A percentile compares a stretch with the other conserved stretches of the same genome.
Conservation (phyloP, 495 filamentous ascomycete genomes). For the Penicillium canariense region DNA sequence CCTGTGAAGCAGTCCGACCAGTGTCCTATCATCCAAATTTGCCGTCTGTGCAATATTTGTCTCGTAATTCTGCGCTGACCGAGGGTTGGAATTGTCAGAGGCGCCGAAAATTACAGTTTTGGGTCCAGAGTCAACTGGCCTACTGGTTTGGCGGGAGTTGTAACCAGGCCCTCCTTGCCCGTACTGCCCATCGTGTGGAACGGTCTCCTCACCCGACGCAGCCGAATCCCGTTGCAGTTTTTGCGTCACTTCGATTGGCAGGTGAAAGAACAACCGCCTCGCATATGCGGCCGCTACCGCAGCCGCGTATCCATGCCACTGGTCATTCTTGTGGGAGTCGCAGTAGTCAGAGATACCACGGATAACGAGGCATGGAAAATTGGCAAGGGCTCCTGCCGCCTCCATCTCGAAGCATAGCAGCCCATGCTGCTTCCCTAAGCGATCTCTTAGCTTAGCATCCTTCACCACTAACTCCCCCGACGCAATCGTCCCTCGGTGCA, state of each 20-base stretch:
- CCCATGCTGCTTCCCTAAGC: conserved; percentile 7
- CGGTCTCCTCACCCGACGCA: no score
- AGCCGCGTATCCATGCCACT: conserved; percentile 16
- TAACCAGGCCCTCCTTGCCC: no score
- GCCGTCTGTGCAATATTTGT: no score
- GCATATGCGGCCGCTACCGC: conserved; percentile 37
- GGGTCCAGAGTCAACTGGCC: no score
- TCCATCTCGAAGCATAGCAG: conserved; percentile 45
- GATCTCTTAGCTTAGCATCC: conserved; percentile 23
- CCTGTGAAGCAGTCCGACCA: no score
- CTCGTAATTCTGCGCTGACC: no score
- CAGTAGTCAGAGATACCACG: conserved; percentile 42
- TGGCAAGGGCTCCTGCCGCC: conserved; percentile 35
- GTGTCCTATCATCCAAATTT: no score
- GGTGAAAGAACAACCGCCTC: conserved; percentile 25
- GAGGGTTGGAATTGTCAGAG: no score
- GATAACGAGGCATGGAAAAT: conserved; percentile 36
- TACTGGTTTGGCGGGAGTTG: no score
- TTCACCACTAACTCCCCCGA: conserved; percentile 35
- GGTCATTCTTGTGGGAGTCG: conserved; percentile 38
- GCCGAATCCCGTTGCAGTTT: no score
- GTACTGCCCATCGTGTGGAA: no score
- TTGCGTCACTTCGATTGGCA: not conserved
- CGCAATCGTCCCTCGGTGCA: conserved; percentile 38
- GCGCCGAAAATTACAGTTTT: no score